These are phyloP conservation scores for Coprinopsis sp. DNA, from an alignment of 768 basidiomycete species.

Conservation along the genomic window DNA sequence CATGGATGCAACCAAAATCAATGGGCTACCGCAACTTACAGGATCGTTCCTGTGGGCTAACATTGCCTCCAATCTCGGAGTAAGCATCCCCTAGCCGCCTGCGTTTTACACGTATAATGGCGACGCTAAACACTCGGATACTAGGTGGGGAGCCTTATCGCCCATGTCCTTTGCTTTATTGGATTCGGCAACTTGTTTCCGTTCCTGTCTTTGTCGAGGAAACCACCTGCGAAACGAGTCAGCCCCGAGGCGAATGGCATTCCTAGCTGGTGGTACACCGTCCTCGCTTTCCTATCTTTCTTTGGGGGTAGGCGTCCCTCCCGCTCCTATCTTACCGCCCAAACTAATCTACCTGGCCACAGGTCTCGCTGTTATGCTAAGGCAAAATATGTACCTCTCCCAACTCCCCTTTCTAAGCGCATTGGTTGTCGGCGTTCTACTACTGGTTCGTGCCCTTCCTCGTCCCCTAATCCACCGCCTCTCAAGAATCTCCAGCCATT, in stretches of 20 bases:
- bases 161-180: constrained; percentile 56
- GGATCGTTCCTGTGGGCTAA: constrained; percentile 53
- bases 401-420: neutral
- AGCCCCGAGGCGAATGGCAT: too few species aligned
- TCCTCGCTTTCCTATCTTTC: constrained; percentile 47
- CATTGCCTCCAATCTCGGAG: constrained; percentile 43
- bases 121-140: neutral
- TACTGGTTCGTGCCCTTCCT: neutral
- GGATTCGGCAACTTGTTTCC: constrained; percentile 44
- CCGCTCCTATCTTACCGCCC: neutral
- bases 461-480: neutral
- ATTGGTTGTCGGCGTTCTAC: neutral
- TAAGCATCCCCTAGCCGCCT: constrained; percentile 18
- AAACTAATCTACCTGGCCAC: neutral
- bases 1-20: constrained; percentile 44
- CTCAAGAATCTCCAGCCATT: neutral
- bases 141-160: constrained; percentile 58
- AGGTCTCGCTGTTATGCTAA: constrained; percentile 54
- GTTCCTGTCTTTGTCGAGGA: constrained; percentile 42
- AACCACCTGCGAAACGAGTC: constrained; percentile 25
- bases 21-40: constrained; percentile 45
- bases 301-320: constrained; percentile 40
- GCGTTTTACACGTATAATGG: neutral
- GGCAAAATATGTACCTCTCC: constrained; percentile 25
- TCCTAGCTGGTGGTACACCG: constrained; percentile 58